Conservation (phyloP, 2,329 filamentous ascomycete species). For the Trichophyton benhamiae region DNA sequence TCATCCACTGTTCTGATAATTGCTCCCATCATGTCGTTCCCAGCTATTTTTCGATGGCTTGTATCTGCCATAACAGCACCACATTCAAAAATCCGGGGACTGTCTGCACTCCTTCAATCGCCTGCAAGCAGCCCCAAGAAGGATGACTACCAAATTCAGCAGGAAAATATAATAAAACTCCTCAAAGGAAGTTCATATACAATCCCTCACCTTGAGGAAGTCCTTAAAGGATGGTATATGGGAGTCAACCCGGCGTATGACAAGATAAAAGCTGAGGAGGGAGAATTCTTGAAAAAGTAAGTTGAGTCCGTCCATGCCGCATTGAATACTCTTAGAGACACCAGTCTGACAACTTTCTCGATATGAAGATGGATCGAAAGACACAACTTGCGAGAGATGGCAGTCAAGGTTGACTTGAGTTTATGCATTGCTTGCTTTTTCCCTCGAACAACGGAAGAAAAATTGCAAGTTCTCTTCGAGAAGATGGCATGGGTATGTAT, state of each 20-base stretch:
- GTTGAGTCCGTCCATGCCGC: neutral
- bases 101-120: neutral
- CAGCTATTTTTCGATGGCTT: neutral
- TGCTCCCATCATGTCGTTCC: neutral
- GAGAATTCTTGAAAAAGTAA: conserved; percentile 6
- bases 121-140: neutral
- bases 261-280: conserved; percentile 1
- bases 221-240: conserved; percentile 8
- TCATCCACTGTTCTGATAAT: neutral
- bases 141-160: neutral
- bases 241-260: conserved; percentile 8
- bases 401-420: conserved; percentile 8
- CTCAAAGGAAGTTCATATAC: conserved; percentile 7
- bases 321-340: neutral
- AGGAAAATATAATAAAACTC: conserved; percentile 5
- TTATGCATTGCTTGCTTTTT: conserved; percentile 10
- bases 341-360: neutral
- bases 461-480: conserved; percentile 8
- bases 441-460: conserved; percentile 7
- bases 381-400: conserved; percentile 9
- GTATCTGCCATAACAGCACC: neutral
- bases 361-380: conserved; percentile 7
- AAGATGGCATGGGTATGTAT: conserved; percentile 10
- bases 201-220: conserved; percentile 7
- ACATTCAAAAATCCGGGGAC: neutral